Base-by-base conservation (phyloP, 140 eudicot species). In the Bidens hawaiensis region DNA sequence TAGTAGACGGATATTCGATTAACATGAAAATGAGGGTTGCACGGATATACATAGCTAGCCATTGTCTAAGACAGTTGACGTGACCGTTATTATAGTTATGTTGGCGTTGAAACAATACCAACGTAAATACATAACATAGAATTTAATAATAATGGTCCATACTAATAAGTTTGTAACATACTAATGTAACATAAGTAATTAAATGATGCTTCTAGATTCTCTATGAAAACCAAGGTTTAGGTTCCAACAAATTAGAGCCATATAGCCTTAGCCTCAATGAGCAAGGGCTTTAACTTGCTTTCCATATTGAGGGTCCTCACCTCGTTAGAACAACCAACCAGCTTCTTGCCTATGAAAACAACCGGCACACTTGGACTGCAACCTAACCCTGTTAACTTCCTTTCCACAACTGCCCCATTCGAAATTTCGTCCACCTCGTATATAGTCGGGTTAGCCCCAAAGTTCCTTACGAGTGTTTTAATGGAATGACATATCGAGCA, bases 301-400 rank as follows among this genome's bases (percentile, higher is more conserved):
- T 57, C 62, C 52, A 82, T 59, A 42, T 75, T 75, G 24, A 82
- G 88, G 25, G 82, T 53, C 68, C 75, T 68, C 36, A 82, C 77
- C 68, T 82, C 85, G 15, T 75, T 79, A 1, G 85, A 26, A 50
- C 89, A 85, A 30, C 89, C 89, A 43, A 82, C 61, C 58, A 82
- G 23, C 69, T 82, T 47, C 30, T 69, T 64, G 2, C 89, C 85
- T 3, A 82, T 82, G 70, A 33, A 82, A 4, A 82, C 85, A 25
- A 67, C 70, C 3, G 89, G 85, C 19, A 65, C 73, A 50, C 72
- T 75, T 17, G 85, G 85, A 21, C 31, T 48, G 19, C 70, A 78
- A 14, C 85, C 83, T 26, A 77, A 19, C 34, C 28, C 75, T 59
- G 46, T 26, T 16, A 83, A 34, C 59, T 63, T 83, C 24, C 42